A percentile compares a stretch with the other conserved stretches of the same genome.
Conservation (phyloP, 345 rosid genomes). For the Cardamine occulta region DNA sequence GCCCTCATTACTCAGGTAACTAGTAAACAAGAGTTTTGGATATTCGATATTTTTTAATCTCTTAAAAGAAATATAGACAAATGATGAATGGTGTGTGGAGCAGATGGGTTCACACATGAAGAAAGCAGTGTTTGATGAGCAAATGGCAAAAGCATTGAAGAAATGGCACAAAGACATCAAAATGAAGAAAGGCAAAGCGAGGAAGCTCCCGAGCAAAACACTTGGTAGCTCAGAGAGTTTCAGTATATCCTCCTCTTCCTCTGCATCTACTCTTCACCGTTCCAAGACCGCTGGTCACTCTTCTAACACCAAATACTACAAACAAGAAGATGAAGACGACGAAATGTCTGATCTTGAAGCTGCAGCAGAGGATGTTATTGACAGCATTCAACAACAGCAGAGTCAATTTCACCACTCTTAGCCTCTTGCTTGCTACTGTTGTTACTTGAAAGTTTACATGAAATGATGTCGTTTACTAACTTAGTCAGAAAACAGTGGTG, state of each 20-base stretch:
- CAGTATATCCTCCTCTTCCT: conserved; percentile 30
- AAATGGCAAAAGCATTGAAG: conserved; percentile 89
- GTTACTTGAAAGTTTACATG: background rate
- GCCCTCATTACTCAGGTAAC: conserved; percentile 93
- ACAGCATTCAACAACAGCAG: conserved; percentile 7
- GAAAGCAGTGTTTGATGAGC: conserved; percentile 87
- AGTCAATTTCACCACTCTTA: conserved; percentile 18
- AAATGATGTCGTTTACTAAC: background rate
- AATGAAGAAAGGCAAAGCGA: conserved; percentile 58
- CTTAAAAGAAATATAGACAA: background rate
- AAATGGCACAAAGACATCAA: conserved; percentile 82
- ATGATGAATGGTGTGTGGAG: conserved; percentile 10
- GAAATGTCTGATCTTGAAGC: conserved; percentile 63
- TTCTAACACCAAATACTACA: conserved; percentile 43
- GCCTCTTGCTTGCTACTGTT: conserved; percentile 2
- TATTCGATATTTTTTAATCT: background rate
- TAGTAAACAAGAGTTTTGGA: background rate
- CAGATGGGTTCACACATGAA: conserved; percentile 87
- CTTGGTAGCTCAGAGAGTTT: conserved; percentile 56
- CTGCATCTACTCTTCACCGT: conserved; percentile 57
- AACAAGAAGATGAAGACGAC: conserved; percentile 40
- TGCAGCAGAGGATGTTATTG: conserved; percentile 26
- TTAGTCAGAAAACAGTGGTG: background rate
- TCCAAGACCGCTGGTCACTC: conserved; percentile 87
- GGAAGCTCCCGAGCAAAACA: conserved; percentile 42